Percentiles rank a stretch among this genome's conserved stretches.
These are phyloP conservation scores for Nicotiana attenuata DNA, from an alignment of 257 asterid genomes.

Conservation along the genomic window DNA sequence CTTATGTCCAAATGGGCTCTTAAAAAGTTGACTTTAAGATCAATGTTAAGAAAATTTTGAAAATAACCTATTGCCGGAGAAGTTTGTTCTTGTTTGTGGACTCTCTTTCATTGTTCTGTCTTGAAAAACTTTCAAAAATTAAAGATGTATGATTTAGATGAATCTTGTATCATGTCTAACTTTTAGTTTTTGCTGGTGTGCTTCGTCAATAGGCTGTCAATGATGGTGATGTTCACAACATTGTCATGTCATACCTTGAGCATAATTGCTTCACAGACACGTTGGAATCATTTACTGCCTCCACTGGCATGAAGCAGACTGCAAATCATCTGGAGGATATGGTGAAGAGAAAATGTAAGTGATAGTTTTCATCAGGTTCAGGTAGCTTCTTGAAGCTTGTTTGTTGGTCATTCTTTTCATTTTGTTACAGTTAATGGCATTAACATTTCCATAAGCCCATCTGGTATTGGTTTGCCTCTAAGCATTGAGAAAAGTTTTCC, in stretches of 20 bases:
- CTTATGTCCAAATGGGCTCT: too few species aligned
- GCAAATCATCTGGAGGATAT: constrained; percentile 54
- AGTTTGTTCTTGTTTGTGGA: background rate
- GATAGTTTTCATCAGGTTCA: background rate
- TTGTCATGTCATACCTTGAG: constrained; percentile 76
- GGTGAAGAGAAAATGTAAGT: constrained; percentile 82
- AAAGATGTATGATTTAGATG: background rate
- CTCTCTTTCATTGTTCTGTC: background rate
- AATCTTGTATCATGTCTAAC: background rate
- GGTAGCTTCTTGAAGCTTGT: background rate
- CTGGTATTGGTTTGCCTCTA: background rate
- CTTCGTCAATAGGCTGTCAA: constrained; percentile 43
- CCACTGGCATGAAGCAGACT: constrained; percentile 57
- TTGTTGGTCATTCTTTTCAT: background rate
- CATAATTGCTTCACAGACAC: constrained; percentile 86
- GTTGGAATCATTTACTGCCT: constrained; percentile 56
- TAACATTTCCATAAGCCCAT: background rate
- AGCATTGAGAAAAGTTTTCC: background rate
- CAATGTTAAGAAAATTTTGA: background rate
- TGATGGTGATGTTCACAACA: constrained; percentile 63
- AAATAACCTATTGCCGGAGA: background rate
- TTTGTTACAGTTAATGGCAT: background rate
- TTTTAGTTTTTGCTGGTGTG: background rate
- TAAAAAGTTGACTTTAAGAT: background rate
- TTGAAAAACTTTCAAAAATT: background rate